Base-by-base conservation (phyloP, 2,329 filamentous ascomycete species). In the Ceratocystis smalleyi region DNA sequence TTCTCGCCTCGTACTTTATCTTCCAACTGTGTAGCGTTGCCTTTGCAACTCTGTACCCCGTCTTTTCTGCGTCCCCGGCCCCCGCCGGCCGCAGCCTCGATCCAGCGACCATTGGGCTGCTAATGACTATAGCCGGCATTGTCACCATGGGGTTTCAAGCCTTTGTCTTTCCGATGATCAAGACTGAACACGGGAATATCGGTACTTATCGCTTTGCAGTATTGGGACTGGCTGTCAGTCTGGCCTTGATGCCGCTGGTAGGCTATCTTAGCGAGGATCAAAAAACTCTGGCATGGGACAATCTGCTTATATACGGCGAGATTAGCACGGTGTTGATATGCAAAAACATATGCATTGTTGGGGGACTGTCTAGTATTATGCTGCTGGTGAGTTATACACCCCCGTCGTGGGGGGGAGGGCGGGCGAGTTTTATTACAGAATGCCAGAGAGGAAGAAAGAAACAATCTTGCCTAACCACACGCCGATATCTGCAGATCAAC, bases 1-100 rank as follows among this genome's bases (percentile, higher is more conserved):
- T 99, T 0, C 81, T 99, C 5, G 73, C 83, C 62, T 95, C 91
- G 0, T 97, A 96, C 71, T 82, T 96, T 54, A 86, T 97, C 61
- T 99, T 97, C 72, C 91, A 96, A 71, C 80, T 99, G 4, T 86
- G 88, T 67, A 97, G 97, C 73, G 90, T 96, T 68, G 91, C 90
- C 2, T 99, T 91, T 80, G 96, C 96, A 74, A 92, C 89, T 19
- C 78, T 99, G 0, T 99, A 95, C 70, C 94, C 94, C 0, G 92
- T 97, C 63, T 99, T 97, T 70, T 89, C 87, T 0, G 85, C 91
- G 64, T 84, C 87, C 0, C 74, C 81, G 0, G 79, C 84, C 0
- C 94, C 94, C 0, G 86, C 85, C 0, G 94, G 94, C 19, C 86
- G 94, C 49, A 79, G 80, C 0, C 78, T 97, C 2, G 81, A 81